Conservation (phyloP, 1,284 basidiomycete species). For the Tausonia pullulans region DNA sequence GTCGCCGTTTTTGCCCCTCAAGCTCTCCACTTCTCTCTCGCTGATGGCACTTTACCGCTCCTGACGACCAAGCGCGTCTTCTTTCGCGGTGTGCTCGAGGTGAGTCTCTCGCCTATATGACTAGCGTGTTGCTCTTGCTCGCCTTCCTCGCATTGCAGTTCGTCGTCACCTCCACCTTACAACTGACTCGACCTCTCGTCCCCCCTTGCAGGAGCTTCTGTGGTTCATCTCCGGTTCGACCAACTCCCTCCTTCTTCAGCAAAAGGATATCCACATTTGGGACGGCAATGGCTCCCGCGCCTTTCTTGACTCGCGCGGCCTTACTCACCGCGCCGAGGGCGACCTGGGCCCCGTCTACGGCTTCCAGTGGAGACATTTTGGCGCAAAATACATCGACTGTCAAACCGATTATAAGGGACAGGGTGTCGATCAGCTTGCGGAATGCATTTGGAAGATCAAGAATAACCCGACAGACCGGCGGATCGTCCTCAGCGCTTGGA, state of each 20-base stretch:
- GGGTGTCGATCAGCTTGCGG: slow-evolving; percentile 84
- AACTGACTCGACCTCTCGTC: background rate
- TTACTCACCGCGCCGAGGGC: slow-evolving; percentile 74
- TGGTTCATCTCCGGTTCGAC: slow-evolving; percentile 90
- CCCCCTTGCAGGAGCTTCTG: slow-evolving; percentile 54
- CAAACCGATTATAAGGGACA: slow-evolving; percentile 73
- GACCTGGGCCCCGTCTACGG: slow-evolving; percentile 96
- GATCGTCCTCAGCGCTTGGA: slow-evolving; percentile 97
- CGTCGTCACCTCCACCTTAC: background rate
- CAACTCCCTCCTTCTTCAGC: slow-evolving; percentile 62
- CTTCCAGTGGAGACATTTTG: slow-evolving; percentile 98
- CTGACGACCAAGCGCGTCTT: slow-evolving; percentile 95
- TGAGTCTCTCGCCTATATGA: background rate
- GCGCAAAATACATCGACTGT: slow-evolving; percentile 73
- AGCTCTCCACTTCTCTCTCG: slow-evolving; percentile 72
- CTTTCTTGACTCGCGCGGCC: slow-evolving; percentile 73
- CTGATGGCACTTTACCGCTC: slow-evolving; percentile 62
- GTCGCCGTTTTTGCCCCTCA: slow-evolving; percentile 81
- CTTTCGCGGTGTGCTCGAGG: slow-evolving; percentile 74
- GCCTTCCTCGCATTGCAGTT: background rate
- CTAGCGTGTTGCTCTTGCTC: background rate
- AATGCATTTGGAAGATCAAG: slow-evolving; percentile 85
- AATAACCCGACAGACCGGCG: slow-evolving; percentile 86
- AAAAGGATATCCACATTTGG: slow-evolving; percentile 93
- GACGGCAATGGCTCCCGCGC: slow-evolving; percentile 86